Evolutionary conservation across 179 eudicot genomes (phyloP), one percentile per base, ranked within the genome.

Genomic region (Heliamphora ciliata): DNA sequence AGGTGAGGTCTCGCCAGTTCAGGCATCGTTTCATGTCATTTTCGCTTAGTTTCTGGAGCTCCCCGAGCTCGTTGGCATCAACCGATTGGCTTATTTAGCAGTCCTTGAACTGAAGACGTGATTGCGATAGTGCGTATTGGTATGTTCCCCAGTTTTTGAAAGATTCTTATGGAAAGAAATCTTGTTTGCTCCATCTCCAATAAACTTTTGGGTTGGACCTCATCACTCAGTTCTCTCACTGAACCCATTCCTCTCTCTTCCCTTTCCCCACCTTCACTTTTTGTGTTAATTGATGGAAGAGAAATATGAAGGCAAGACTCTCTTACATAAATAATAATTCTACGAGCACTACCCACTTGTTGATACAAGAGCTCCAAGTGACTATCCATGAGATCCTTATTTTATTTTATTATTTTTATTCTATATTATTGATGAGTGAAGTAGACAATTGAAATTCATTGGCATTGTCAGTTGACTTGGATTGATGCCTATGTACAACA

Each of bases 1-100:
- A 91, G 46, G 87, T 85, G 7, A 91, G 85, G 75, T 90, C 94
- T 92, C 94, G 90, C 92, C 91, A 89, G n/a, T 77, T 86, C 8
- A 91, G 82, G 44, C 83, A 81, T 78, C 87, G 82, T 77, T 88
- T 89, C 90, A 90, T 89, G 73, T 90, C 86, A 65, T 88, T 72
- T 13, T 81, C 83, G 79, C 94, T 90, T 24, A 75, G 86, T 40
- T 56, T 79, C 51, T 86, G 85, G 14, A 86, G 81, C 51, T 84
- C 87, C 24, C 75, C 84, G 54, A 89, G 64, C 86, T 91, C 91
- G 0, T 58, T 79, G 51, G 79, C 56, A 17, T 86, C 94, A 4
- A 48, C 50, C 15, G 94, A 89, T 18, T 92, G 90, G 74, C 85
- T 77, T 0, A 87, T 8, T 18, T 87, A 82, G 13, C 92, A 88